Base-by-base conservation (phyloP, 345 rosid genomes). In the Fremontodendron californicum region DNA sequence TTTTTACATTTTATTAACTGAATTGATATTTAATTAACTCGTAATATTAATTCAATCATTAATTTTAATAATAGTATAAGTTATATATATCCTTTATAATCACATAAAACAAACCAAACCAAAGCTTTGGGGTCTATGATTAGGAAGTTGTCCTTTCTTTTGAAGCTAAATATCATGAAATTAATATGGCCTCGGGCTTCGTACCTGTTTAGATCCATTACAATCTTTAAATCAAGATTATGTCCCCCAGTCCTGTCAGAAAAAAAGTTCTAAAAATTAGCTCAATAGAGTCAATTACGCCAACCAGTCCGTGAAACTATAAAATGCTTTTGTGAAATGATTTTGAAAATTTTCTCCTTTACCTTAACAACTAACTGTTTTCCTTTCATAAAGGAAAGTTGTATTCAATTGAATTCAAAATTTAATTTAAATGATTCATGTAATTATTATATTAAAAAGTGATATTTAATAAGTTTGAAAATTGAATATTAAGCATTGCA, bases 241-340 rank as follows among this genome's bases (percentile, higher is more conserved):
- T 65, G 57, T 43, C 39, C 52, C 27, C 74, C 13, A 10, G 2
- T 67, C 51, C 18, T 42, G 72, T 19, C 15, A 6, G 12, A 0
- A 43, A 75, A 11, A 55, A 3, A 7, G 25, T 4, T 3, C 4
- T 6, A n/a, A 48, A 60, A 31, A 48, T 39, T 16, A 58, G 19
- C 48, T 5, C 9, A 16, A 25, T 37, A 16, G 83, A 84, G 79
- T 77, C 81, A 77, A 78, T 85, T 73, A 52, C 83, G 82, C 78
- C 77, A 48, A 46, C 9, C 7, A 45, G 79, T 21, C 70, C 79
- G 79, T 79, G 76, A 73, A 69, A 61, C 39, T 21, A 37, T 39
- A 6, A 6, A 1, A 15, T 42, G 52, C 25, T 16, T 48, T 39
- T 33, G 46, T 70, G 70, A 79, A 83, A 68, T 62, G 73, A 13